Evolutionary conservation across 106 monocot genomes (phyloP), one percentile per base, ranked within the genome.

Genomic region (Dactylorhiza incarnata): DNA sequence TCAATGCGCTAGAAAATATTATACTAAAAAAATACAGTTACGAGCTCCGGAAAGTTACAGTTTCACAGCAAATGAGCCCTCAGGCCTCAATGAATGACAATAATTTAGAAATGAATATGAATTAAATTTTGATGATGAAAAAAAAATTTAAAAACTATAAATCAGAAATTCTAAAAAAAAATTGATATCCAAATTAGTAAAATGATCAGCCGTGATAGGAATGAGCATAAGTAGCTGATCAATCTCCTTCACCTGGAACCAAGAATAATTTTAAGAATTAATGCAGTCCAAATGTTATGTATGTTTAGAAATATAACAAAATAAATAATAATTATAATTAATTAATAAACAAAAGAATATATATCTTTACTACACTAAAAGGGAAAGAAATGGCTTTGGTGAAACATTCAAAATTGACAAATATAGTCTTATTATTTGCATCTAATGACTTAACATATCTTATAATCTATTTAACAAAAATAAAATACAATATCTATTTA

Each of bases 201-300:
- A 25, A 19, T 65, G 65, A 14, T 10, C 8, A 65, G 26, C 13
- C 65, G 26, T 65, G 26, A 65, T 65, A 22, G 22, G 61, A 22
- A 29, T 5, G 54, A 54, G 14, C 52, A 61, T 62, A 8, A 37
- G 15, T 13, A 67, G 44, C 47, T 17, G 71, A 71, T 19, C 46
- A 71, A 72, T 10, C 48, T 72, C 0, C 49, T 20, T 48, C 23
- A 72, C 49, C 72, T 72, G 72, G 5, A 72, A 72, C 48, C 47
- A 72, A 72, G 12, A 72, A 48, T 69, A 46, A 7, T 69, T 69
- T 46, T 16, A 69, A 29, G 29, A 29, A 66, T 26, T 37, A 66
- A 66, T 10, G 20, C 58, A 58, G 1, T 58, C 29, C 29, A 29
- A 29, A 2, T 29, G 29, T 29, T 29, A 29, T 29, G 29, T 29